Evolutionary conservation across 139 green algal species (phyloP), one percentile per base, ranked within the genome.

Genomic region (Chlamydomonas eustigma): DNA sequence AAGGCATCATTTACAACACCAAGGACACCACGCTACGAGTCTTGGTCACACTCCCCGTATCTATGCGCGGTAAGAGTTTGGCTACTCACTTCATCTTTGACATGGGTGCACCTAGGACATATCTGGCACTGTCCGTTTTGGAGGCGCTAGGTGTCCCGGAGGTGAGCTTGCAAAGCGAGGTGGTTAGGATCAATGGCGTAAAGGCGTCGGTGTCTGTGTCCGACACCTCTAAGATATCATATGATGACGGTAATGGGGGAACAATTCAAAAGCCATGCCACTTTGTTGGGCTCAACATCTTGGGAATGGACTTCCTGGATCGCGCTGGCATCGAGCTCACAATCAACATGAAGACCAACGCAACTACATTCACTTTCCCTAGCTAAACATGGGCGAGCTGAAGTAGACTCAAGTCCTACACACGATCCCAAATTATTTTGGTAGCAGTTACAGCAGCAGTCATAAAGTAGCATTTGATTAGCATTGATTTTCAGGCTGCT

Each of bases 71-170:
- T 70, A 70, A 70, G 32, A 70, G 63, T 70, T 22, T 70, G 63
- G 63, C 63, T 22, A 70, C 63, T 31, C 63, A 70, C 63, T 70
- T 70, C 63, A 70, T 70, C 63, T 70, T 70, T 22, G 63, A 70
- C 28, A 70, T 28, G 63, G 63, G 63, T 35, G 63, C 63, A 28
- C 63, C 63, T 31, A 70, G 30, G 30, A 70, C 63, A 22, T 70
- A 70, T 28, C 63, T 70, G 63, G 63, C 63, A 22, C 28, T 70
- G 63, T 70, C 63, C 28, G 63, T 70, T 37, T 70, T 70, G 63
- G 24, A 70, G 63, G 63, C 63, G 30, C 63, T 70, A 31, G 63
- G 63, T 70, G 63, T 70, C n/a, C 63, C 63, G 30, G 63, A 70
- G 30, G 63, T 70, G 25, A 70, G 63, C 63, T 70, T 70, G 63